Evolutionary conservation across 176 grass and related monocot species (phyloP), one percentile per base, ranked within the genome.

Genomic region (Phoenix roebelenii): DNA sequence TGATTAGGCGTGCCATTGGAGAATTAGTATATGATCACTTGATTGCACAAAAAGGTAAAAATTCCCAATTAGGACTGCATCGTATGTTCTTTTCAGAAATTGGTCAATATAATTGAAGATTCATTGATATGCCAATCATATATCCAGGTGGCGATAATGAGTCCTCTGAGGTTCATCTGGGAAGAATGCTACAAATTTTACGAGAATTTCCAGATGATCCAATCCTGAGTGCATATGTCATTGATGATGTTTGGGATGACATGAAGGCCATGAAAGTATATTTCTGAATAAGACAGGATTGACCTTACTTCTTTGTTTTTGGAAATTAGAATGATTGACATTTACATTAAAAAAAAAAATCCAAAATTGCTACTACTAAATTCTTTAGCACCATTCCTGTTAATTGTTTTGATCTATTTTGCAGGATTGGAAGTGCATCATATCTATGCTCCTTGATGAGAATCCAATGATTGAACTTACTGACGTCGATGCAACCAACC

Each of bases 161-260:
- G 62, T 58, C 87, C 16, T 83, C 93, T 18, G 84, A 91, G 76
- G 81, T 97, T 76, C 93, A 91, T 66, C 86, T 97, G 55, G 76
- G 93, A 71, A 74, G 93, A 55, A 80, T 97, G 76, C 70, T 97
- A 67, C 93, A 91, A 78, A 97, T 97, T 61, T 59, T 97, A 57
- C 87, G 87, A 61, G 93, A 97, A 60, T 97, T 97, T 85, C 78
- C 93, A 60, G 84, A 97, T 52, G 93, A 97, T 65, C 84, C 87
- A 61, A 77, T 91, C 49, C 78, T 97, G 51, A 86, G 93, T 83
- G 80, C 93, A 23, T 97, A 97, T 12, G 87, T 97, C 24, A 97
- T 97, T 77, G 93, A 97, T 82, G 93, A 97, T 74, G 90, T 97
- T 85, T 97, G 93, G 93, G 93, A 91, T 51, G 84, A 97, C 74